A percentile compares a stretch with the other conserved stretches of the same genome.
Conservation (phyloP, 495 filamentous ascomycete species). For the Aspergillus wentii region DNA sequence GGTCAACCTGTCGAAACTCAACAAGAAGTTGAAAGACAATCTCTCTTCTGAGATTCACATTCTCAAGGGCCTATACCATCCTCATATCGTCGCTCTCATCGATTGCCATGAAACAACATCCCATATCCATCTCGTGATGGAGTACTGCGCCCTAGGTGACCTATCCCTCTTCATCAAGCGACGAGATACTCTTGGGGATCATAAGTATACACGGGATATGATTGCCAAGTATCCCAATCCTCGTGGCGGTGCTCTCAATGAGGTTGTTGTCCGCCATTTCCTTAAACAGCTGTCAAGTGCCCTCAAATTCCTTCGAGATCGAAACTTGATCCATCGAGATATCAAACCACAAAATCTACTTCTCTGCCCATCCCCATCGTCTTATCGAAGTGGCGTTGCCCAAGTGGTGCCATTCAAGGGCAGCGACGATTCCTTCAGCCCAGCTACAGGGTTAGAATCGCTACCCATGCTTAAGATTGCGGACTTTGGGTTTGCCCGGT, state of each 20-base stretch:
- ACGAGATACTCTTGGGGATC: slow-evolving; percentile 67
- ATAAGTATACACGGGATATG: slow-evolving; percentile 77
- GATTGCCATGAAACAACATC: slow-evolving; percentile 81
- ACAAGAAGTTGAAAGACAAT: slow-evolving; percentile 94
- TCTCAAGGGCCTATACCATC: slow-evolving; percentile 84
- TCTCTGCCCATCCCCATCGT: slow-evolving; percentile 75
- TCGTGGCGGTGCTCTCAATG: slow-evolving; percentile 75
- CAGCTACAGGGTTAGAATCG: slow-evolving; percentile 75
- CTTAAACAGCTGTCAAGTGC: slow-evolving; percentile 93
- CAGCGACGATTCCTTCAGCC: slow-evolving; percentile 72
- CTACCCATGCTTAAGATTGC: slow-evolving; percentile 95
- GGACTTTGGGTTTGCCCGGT: slow-evolving; percentile 94
- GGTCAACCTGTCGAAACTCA: slow-evolving; percentile 81
- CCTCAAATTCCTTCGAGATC: slow-evolving; percentile 76
- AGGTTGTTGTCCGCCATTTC: slow-evolving; percentile 92
- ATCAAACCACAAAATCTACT: slow-evolving; percentile 97
- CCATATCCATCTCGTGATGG: slow-evolving; percentile 97
- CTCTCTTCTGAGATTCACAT: slow-evolving; percentile 93
- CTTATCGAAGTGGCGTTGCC: slow-evolving; percentile 43
- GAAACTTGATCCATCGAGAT: slow-evolving; percentile 90
- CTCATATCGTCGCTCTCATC: slow-evolving; percentile 93
- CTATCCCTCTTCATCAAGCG: slow-evolving; percentile 93
- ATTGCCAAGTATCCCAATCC: slow-evolving; percentile 86
- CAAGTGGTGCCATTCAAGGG: slow-evolving; percentile 54
- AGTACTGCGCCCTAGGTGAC: slow-evolving; percentile 94